phyloP scores from a whole-genome alignment of 495 filamentous ascomycete species.

The Hypoxylon trugodes region DNA sequence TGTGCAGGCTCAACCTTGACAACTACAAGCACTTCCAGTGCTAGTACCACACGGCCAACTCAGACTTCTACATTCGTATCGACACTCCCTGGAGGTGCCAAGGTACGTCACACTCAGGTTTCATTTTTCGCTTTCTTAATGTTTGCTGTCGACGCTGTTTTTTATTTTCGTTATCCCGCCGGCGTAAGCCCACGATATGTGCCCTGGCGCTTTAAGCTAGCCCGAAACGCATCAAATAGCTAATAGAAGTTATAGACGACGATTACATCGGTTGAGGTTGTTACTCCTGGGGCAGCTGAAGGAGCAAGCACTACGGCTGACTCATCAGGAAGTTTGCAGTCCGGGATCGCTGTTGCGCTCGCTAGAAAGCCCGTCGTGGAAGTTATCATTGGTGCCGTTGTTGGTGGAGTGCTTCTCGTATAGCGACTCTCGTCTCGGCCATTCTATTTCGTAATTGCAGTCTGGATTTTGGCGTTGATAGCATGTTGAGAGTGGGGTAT shows the following conservation, averaged over 20 bases:
- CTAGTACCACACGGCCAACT: constrained; percentile 25
- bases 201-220: background rate
- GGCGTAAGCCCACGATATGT: too few species aligned
- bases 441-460: background rate
- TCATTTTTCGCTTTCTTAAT: constrained; percentile 36
- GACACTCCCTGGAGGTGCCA: constrained; percentile 49
- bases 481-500: constrained; percentile 27
- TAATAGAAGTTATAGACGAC: constrained; percentile 21
- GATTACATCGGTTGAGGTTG: constrained; percentile 41
- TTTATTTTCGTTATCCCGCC: background rate
- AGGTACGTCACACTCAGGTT: constrained; percentile 25
- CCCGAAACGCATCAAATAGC: background rate
- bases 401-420: constrained; percentile 38
- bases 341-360: constrained; percentile 35
- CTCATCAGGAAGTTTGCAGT: constrained; percentile 46
- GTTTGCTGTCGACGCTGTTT: background rate
- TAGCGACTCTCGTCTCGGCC: background rate
- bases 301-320: constrained; percentile 23
- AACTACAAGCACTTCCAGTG: constrained; percentile 29
- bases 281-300: constrained; percentile 32
- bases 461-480: constrained; percentile 20
- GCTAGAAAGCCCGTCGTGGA: constrained; percentile 25
- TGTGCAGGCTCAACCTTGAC: constrained; percentile 28
- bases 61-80: constrained; percentile 47
- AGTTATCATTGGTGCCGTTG: constrained; percentile 38